A percentile compares a stretch with the other conserved stretches of the same genome.
Conservation (phyloP, 2,329 filamentous ascomycete species). For the Xenosphaeropsis pyriputrescens region DNA sequence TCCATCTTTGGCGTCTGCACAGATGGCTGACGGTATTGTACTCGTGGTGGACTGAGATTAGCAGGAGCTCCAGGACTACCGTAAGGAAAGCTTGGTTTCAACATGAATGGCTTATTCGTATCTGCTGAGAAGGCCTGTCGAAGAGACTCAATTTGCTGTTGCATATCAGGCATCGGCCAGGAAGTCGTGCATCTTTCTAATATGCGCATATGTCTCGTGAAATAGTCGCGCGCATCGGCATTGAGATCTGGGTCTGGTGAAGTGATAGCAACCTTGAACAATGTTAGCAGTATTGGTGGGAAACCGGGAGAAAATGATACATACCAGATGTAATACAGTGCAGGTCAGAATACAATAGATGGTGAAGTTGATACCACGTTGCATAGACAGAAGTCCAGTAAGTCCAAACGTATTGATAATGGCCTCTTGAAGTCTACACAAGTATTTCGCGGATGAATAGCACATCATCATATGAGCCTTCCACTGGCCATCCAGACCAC, state of each 20-base stretch:
- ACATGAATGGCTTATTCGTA: constrained; percentile 67
- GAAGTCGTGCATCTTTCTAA: constrained; percentile 70
- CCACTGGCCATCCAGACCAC: constrained; percentile 58
- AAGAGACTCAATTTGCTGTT: constrained; percentile 78
- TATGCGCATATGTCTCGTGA: constrained; percentile 86
- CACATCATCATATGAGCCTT: constrained; percentile 79
- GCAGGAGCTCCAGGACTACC: constrained; percentile 44
- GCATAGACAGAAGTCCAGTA: constrained; percentile 77
- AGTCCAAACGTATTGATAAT: constrained; percentile 65
- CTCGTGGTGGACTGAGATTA: constrained; percentile 11
- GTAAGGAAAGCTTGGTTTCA: constrained; percentile 79
- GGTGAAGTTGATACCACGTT: constrained; percentile 84
- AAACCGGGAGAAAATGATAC: constrained; percentile 20
- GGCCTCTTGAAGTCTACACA: constrained; percentile 79
- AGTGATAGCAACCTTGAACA: constrained; percentile 65
- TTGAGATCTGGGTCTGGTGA: constrained; percentile 86
- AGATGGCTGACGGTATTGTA: constrained; percentile 13
- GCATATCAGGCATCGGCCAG: constrained; percentile 82
- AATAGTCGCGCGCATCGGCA: constrained; percentile 72
- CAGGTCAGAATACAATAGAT: constrained; percentile 88
- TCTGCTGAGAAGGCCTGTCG: constrained; percentile 87
- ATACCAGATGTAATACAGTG: constrained; percentile 82
- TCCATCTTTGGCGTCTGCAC: constrained; percentile 13
- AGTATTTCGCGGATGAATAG: constrained; percentile 67
- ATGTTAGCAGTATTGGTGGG: constrained; percentile 1